Base-by-base conservation (phyloP, 2,329 filamentous ascomycete species). In the Pseudopyrenochaeta lycopersici region DNA sequence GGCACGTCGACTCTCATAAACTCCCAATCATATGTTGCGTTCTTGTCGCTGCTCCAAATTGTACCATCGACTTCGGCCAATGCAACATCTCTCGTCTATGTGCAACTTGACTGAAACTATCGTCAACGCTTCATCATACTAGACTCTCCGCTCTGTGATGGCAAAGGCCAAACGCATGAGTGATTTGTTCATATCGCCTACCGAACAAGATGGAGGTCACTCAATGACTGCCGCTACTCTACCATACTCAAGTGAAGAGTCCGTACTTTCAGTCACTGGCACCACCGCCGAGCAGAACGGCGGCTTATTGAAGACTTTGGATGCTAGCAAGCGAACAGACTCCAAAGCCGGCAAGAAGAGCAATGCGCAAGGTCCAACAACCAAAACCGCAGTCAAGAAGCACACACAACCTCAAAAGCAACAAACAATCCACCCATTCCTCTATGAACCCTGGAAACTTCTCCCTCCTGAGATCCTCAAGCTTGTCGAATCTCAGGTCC, bases 381-480 rank as follows among this genome's bases (percentile, higher is more conserved):
- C 18, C 17, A 12, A 23, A 1, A 38, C 15, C 29, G 30, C 39
- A 1, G 17, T 32, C 10, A 53, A 44, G 29, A 48, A 45, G 11
- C 30, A 18, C 40, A 39, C 41, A 10, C 60, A 54, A 18, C 33
- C 48, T 23, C 15, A n/a, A 20, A 23, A 38, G 9, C 43, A 42
- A 14, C 46, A 20, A 18, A 60, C 57, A 2, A 49, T 58, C 9
- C 51, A 67, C 14, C 51, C 62, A 5, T 27, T 46, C 0, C 54
- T 68, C 4, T 68, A 66, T 44, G 33, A 55, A 32, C 66, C 66
- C 6, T 68, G 66, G 66, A 43, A 23, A 3, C 58, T 62, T 2
- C 51, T 68, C 1, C 52, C 61, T 2, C 10, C 35, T 1, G 47
- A 54, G 1, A 27, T 63, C 1, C 35, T 52, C 27, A 55, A 56